Evolutionary conservation across 2,329 filamentous ascomycete genomes (phyloP).

Genomic region (Ceratocystis destructans): DNA sequence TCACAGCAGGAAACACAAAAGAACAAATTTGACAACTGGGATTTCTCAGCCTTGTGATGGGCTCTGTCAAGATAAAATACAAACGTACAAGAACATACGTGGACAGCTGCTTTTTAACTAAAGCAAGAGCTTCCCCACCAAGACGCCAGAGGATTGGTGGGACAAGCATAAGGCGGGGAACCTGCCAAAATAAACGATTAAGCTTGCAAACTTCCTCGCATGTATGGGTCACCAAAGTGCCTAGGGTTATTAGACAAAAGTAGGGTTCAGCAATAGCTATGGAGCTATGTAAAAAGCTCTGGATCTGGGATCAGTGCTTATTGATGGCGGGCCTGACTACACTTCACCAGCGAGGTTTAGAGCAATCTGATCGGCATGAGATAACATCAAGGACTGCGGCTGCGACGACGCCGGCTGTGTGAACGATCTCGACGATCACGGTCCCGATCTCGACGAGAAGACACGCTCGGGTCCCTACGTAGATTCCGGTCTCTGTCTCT

Average conservation of each 20-base stretch:
- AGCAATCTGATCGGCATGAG: neutral
- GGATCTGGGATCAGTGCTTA: neutral
- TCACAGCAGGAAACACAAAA: neutral
- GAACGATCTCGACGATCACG: conserved; percentile 10
- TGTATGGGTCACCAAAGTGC: neutral
- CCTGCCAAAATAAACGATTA: neutral
- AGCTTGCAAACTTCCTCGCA: neutral
- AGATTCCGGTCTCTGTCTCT: conserved; percentile 20
- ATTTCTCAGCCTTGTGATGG: neutral
- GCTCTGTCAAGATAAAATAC: neutral
- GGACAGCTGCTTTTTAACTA: neutral
- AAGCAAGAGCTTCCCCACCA: neutral
- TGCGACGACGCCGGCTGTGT: conserved; percentile 10
- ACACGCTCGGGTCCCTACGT: conserved; percentile 4
- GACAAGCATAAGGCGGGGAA: neutral
- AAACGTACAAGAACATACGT: neutral
- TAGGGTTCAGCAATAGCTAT: no score
- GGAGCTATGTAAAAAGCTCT: neutral
- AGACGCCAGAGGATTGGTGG: neutral
- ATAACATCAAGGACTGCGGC: conserved; percentile 2
- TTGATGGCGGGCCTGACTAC: neutral
- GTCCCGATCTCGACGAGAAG: conserved; percentile 14
- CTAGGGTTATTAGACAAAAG: no score
- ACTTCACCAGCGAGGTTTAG: neutral
- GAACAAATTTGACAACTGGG: neutral